Percentiles rank a stretch among this genome's conserved stretches.
Conservation (phyloP, 2,329 filamentous ascomycete species). For the Pseudocercospora cruenta region DNA sequence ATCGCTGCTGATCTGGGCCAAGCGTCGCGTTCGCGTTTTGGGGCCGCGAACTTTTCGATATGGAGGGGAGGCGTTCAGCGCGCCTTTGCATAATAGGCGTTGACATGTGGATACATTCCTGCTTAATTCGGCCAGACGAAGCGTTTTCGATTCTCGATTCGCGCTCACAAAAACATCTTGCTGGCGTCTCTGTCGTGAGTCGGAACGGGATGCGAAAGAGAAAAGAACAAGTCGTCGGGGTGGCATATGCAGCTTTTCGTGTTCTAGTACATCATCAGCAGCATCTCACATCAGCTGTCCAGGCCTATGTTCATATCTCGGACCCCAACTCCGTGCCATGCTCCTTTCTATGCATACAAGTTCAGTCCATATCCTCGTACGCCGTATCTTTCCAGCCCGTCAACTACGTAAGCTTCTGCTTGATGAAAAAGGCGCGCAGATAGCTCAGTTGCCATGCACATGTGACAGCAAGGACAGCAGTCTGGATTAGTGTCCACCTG, state of each 20-base stretch:
- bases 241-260: neutral
- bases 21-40: neutral
- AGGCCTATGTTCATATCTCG: neutral
- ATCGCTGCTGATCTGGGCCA: neutral
- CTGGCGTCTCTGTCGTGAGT: neutral
- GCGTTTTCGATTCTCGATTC: neutral
- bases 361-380: neutral
- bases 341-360: slow-evolving; percentile 19
- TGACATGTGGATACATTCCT: neutral
- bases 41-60: neutral
- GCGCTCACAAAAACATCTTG: neutral
- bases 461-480: slow-evolving; percentile 79
- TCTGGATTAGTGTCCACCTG: slow-evolving; percentile 90
- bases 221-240: neutral
- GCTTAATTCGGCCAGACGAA: neutral
- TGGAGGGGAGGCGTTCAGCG: neutral
- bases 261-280: neutral
- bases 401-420: slow-evolving; percentile 99
- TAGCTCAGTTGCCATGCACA: slow-evolving; percentile 98
- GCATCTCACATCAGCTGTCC: slow-evolving; percentile 2
- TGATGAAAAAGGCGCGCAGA: slow-evolving; percentile 97
- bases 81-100: neutral
- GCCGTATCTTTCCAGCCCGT: no score
- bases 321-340: slow-evolving; percentile 11
- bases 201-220: neutral